Evolutionary conservation across 1,139 yeast species (phyloP).

Genomic region (Yamadazyma epiphylla): DNA sequence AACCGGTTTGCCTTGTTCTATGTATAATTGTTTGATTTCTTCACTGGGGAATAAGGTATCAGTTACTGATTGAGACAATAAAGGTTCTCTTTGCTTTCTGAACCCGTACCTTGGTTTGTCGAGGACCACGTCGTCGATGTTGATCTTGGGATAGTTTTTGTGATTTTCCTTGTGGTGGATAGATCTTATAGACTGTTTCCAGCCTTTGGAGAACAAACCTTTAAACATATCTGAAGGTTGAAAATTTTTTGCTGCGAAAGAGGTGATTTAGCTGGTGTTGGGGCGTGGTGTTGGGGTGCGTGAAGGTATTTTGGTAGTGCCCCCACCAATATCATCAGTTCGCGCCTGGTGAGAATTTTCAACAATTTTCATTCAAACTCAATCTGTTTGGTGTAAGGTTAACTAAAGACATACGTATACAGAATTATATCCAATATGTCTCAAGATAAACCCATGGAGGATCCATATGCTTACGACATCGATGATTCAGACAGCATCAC

Average conservation of each 20-base stretch:
- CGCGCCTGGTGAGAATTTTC: not conserved
- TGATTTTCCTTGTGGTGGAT: slow-evolving; percentile 32
- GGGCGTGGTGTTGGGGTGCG: no score
- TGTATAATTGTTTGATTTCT: slow-evolving; percentile 32
- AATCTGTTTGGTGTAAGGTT: slow-evolving; percentile 1
- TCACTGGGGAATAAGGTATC: slow-evolving; percentile 40
- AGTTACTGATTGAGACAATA: slow-evolving; percentile 38
- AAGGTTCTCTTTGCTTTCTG: slow-evolving; percentile 36
- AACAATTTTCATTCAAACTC: slow-evolving; percentile 1
- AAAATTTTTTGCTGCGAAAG: no score
- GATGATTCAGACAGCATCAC: slow-evolving; percentile 74
- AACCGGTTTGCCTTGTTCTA: slow-evolving; percentile 38
- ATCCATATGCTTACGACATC: slow-evolving; percentile 62
- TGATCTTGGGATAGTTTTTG: slow-evolving; percentile 38
- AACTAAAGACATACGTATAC: not conserved
- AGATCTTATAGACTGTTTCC: slow-evolving; percentile 6
- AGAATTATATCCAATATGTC: slow-evolving; percentile 7
- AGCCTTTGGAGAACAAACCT: no score
- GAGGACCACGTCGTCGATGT: slow-evolving; percentile 35
- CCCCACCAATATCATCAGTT: no score
- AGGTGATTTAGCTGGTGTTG: no score
- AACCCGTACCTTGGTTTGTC: slow-evolving; percentile 38
- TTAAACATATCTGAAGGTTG: no score
- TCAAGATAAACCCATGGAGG: slow-evolving; percentile 23
- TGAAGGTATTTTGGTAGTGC: no score